Evolutionary conservation across 148 eudicot genomes (phyloP).

Genomic region (Vaccinium macrocarpon): DNA sequence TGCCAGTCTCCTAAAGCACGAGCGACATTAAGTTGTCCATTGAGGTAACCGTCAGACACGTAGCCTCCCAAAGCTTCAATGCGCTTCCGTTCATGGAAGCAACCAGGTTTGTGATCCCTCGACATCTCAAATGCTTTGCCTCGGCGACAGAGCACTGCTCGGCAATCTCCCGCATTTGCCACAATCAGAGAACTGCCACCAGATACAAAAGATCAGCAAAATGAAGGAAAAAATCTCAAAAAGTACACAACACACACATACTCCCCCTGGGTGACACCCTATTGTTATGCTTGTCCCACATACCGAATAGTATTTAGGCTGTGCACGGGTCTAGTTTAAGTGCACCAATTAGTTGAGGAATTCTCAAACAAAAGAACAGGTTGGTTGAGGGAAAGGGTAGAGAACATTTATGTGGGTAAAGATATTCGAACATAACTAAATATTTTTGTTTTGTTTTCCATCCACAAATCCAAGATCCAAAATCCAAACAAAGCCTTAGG

Average conservation of each 20-base stretch:
- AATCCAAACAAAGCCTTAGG: background rate
- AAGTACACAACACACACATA: background rate
- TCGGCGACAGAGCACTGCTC: conserved; percentile 78
- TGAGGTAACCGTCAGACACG: conserved; percentile 84
- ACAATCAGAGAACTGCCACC: conserved; percentile 68
- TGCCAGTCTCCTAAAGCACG: conserved; percentile 97
- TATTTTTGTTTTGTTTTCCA: background rate
- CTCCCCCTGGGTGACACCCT: background rate
- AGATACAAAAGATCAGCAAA: conserved; percentile 13
- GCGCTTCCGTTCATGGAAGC: conserved; percentile 57
- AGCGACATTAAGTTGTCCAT: conserved; percentile 83
- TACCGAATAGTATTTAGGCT: background rate
- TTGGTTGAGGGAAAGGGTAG: background rate
- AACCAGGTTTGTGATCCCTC: conserved; percentile 75
- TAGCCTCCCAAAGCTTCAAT: conserved; percentile 86
- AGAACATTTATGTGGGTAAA: background rate
- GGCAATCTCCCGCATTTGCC: conserved; percentile 95
- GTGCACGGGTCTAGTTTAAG: background rate
- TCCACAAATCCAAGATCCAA: background rate
- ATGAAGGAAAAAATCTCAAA: background rate
- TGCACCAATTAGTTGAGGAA: background rate
- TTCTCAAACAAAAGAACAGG: background rate
- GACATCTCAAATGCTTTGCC: conserved; percentile 95
- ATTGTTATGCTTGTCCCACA: background rate
- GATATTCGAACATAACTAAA: background rate